phyloP scores from a whole-genome alignment of 345 rosid species.

The Salix purpurea region DNA sequence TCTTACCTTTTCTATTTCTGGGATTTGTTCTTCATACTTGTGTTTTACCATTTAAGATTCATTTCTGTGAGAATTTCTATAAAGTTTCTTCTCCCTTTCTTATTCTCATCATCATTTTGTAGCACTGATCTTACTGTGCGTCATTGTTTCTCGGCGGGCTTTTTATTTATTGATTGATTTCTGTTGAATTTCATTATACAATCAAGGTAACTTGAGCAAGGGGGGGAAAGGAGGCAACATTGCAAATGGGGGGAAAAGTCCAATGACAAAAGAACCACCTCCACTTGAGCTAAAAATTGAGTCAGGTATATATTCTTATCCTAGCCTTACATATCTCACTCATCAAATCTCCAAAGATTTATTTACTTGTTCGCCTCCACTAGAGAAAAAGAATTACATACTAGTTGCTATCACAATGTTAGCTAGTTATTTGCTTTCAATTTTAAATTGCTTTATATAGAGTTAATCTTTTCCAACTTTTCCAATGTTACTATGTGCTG shows the following conservation, averaged over 20 bases:
- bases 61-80: too few species aligned
- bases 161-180: neutral
- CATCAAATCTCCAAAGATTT: neutral
- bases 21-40: neutral
- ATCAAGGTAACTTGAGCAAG: constrained; percentile 35
- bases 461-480: too few species aligned
- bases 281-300: constrained; percentile 61
- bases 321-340: neutral
- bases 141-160: constrained; percentile 5
- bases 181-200: constrained; percentile 1
- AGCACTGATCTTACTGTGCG: neutral
- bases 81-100: too few species aligned
- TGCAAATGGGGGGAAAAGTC: constrained; percentile 31
- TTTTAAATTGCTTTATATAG: neutral
- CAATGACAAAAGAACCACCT: constrained; percentile 42
- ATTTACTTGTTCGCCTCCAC: neutral
- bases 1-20: neutral
- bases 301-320: constrained; percentile 38
- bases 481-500: too few species aligned
- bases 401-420: neutral
- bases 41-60: too few species aligned
- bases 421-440: neutral
- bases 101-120: too few species aligned
- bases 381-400: neutral
- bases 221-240: constrained; percentile 56